A percentile compares a stretch with the other conserved stretches of the same genome.
phyloP scores from a whole-genome alignment of 768 basidiomycete genomes.

The Rhodotorula taiwanensis region DNA sequence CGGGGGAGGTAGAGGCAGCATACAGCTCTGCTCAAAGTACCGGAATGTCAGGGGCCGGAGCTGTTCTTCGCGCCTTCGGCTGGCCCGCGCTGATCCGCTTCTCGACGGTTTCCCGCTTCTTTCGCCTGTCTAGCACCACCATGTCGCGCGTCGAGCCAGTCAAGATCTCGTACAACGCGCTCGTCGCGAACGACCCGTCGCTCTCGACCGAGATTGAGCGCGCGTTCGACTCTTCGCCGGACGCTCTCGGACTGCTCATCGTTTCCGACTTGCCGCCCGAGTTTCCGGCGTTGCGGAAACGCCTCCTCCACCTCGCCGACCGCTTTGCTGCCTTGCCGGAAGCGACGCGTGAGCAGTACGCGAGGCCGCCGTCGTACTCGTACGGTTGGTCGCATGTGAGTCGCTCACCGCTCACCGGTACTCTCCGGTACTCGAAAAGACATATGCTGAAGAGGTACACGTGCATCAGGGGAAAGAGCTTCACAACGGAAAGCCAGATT shows the following conservation, averaged over 20 bases:
- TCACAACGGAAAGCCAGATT: slow-evolving; percentile 89
- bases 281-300: slow-evolving; percentile 60
- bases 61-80: too few species aligned
- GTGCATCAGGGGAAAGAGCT: slow-evolving; percentile 98
- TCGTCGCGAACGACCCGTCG: slow-evolving; percentile 54
- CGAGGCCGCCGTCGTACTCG: slow-evolving; percentile 53
- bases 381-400: too few species aligned
- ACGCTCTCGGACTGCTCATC: slow-evolving; percentile 72
- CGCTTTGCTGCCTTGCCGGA: slow-evolving; percentile 68
- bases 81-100: too few species aligned
- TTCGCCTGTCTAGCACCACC: too few species aligned
- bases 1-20: too few species aligned
- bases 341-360: slow-evolving; percentile 61
- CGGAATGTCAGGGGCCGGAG: too few species aligned
- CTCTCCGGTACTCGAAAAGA: too few species aligned
- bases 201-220: slow-evolving; percentile 56
- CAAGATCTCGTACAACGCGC: slow-evolving; percentile 57
- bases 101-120: too few species aligned
- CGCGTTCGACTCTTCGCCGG: slow-evolving; percentile 73
- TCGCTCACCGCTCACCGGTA: too few species aligned
- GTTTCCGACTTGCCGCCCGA: slow-evolving; percentile 68
- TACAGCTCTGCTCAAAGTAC: too few species aligned
- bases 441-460: too few species aligned
- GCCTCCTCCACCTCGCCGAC: slow-evolving; percentile 65
- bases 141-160: slow-evolving; percentile 45